These are phyloP conservation scores for Crithidia mellificae DNA, from an alignment of 208 protist genomes.

Conservation along the genomic window DNA sequence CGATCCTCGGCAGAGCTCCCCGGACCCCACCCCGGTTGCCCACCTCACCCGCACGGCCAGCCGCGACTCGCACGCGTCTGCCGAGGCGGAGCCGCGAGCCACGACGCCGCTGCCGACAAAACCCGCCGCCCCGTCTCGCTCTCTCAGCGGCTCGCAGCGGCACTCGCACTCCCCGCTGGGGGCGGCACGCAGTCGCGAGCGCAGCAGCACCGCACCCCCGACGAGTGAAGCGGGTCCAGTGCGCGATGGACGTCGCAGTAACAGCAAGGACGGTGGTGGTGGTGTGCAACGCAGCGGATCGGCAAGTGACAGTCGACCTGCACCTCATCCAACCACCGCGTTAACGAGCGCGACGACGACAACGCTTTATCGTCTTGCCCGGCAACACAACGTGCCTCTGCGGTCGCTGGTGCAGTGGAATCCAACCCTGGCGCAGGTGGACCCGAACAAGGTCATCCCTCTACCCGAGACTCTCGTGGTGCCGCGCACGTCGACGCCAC, in stretches of 20 bases:
- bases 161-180: background rate
- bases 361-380: slow-evolving; percentile 41
- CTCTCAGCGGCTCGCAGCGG: slow-evolving; percentile 18
- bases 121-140: background rate
- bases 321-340: background rate
- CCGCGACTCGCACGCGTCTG: slow-evolving; percentile 5
- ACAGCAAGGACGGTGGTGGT: slow-evolving; percentile 8
- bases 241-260: background rate
- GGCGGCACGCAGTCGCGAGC: background rate
- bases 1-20: background rate
- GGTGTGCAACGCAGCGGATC: background rate
- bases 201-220: background rate
- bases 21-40: background rate
- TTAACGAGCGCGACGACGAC: slow-evolving; percentile 28
- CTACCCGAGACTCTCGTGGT: background rate
- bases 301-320: background rate
- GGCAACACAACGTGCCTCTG: slow-evolving; percentile 38
- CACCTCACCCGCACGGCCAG: background rate
- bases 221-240: background rate
- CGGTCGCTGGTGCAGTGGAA: slow-evolving; percentile 36
- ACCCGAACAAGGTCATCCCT: slow-evolving; percentile 31
- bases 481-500: slow-evolving; percentile 3
- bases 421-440: slow-evolving; percentile 37
- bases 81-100: slow-evolving; percentile 14
- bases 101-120: slow-evolving; percentile 18